phyloP scores from a whole-genome alignment of 1,284 basidiomycete genomes.

The Coniferiporia weirii region DNA sequence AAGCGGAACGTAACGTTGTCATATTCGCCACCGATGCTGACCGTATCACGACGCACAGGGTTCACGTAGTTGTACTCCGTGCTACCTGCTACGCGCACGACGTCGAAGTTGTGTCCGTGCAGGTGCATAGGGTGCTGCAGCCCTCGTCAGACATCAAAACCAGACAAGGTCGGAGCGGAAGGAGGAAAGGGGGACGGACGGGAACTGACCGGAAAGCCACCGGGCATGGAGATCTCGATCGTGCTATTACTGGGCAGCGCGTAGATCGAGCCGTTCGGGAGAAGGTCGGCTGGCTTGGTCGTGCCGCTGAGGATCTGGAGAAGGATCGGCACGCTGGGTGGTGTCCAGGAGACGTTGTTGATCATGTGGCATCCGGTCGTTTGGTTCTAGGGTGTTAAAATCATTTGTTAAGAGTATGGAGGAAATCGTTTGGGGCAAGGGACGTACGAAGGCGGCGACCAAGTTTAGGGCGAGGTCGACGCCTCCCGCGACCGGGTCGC shows the following conservation, averaged over 20 bases:
- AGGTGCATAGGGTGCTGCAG: slow-evolving; percentile 38
- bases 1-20: slow-evolving; percentile 41
- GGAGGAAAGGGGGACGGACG: slow-evolving; percentile 23
- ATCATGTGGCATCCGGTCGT: slow-evolving; percentile 24
- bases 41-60: slow-evolving; percentile 35
- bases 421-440: not conserved
- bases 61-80: slow-evolving; percentile 30
- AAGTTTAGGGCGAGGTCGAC: slow-evolving; percentile 33
- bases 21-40: slow-evolving; percentile 25
- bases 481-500: slow-evolving; percentile 28
- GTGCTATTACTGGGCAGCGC: slow-evolving; percentile 27
- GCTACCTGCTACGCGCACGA: slow-evolving; percentile 27
- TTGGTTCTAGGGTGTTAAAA: slow-evolving; percentile 4
- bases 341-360: slow-evolving; percentile 25
- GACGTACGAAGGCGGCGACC: slow-evolving; percentile 26
- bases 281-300: slow-evolving; percentile 25
- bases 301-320: slow-evolving; percentile 35
- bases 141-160: not conserved
- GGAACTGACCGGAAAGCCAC: slow-evolving; percentile 25
- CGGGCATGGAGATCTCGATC: slow-evolving; percentile 33
- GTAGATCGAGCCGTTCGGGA: slow-evolving; percentile 30
- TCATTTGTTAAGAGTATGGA: not conserved
- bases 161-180: not conserved
- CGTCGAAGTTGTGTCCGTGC: slow-evolving; percentile 40
- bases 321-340: slow-evolving; percentile 31